phyloP scores from a whole-genome alignment of 208 protist species.

The Hexamita inflata region DNA sequence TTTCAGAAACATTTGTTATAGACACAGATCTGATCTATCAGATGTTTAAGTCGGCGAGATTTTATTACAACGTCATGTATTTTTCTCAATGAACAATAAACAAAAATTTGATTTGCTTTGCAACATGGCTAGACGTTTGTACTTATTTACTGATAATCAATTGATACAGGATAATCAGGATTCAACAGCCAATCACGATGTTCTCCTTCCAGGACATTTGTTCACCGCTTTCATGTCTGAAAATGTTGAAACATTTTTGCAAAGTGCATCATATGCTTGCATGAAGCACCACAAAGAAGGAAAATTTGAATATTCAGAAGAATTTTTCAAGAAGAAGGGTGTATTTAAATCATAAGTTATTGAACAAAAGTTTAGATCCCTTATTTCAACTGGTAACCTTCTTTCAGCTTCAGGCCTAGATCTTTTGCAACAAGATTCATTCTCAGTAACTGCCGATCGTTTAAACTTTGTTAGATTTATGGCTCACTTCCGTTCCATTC shows the following conservation, averaged over 20 bases:
- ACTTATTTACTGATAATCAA: neutral
- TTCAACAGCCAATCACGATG: slow-evolving; percentile 73
- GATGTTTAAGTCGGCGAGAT: slow-evolving; percentile 43
- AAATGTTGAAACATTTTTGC: neutral
- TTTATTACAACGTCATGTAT: slow-evolving; percentile 52
- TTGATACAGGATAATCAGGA: slow-evolving; percentile 74
- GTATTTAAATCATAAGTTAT: neutral
- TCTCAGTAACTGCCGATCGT: slow-evolving; percentile 87
- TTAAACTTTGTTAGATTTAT: slow-evolving; percentile 96
- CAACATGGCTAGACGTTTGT: slow-evolving; percentile 30
- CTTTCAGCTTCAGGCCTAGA: slow-evolving; percentile 55
- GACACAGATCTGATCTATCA: slow-evolving; percentile 19
- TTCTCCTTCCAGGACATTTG: slow-evolving; percentile 78
- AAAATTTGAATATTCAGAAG: neutral
- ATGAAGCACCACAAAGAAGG: neutral
- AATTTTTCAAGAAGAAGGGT: neutral
- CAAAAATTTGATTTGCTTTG: slow-evolving; percentile 82
- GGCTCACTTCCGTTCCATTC: slow-evolving; percentile 86
- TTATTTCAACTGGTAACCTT: slow-evolving; percentile 65
- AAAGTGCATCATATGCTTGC: neutral
- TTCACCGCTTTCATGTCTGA: slow-evolving; percentile 32
- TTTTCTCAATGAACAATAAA: slow-evolving; percentile 54
- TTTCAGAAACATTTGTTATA: slow-evolving; percentile 23
- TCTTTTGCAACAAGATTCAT: slow-evolving; percentile 68
- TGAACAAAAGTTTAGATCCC: slow-evolving; percentile 15